phyloP scores from a whole-genome alignment of 257 asterid genomes.

The Penstemon barbatus region DNA sequence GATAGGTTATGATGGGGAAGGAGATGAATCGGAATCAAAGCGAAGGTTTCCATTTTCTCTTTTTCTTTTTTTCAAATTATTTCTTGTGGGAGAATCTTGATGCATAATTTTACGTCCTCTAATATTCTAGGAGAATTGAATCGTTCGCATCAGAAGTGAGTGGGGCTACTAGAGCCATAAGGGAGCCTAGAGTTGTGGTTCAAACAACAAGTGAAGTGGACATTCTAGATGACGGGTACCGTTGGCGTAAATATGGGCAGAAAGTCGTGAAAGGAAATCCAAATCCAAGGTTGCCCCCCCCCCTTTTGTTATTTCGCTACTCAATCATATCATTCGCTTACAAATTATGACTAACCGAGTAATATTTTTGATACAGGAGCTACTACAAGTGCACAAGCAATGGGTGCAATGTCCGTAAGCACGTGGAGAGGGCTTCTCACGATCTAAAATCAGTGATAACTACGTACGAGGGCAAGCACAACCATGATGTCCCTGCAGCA shows the following conservation, averaged over 20 bases:
- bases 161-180: constrained; percentile 51
- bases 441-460: constrained; percentile 80
- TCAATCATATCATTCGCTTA: background rate
- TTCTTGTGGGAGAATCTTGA: constrained; percentile 8
- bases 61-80: background rate
- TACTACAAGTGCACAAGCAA: constrained; percentile 91
- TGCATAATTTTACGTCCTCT: constrained; percentile 9
- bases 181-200: constrained; percentile 91
- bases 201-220: constrained; percentile 93
- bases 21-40: constrained; percentile 80
- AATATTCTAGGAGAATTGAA: constrained; percentile 34
- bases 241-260: constrained; percentile 97
- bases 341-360: background rate
- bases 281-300: constrained; percentile 77
- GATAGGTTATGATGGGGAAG: constrained; percentile 70
- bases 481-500: constrained; percentile 83
- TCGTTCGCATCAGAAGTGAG: constrained; percentile 34
- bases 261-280: constrained; percentile 96
- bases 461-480: constrained; percentile 92
- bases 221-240: constrained; percentile 87
- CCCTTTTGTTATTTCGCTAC: constrained; percentile 25
- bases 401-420: constrained; percentile 80
- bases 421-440: constrained; percentile 86
- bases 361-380: constrained; percentile 53
- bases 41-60: constrained; percentile 54